These are phyloP conservation scores for Pleomassaria siparia DNA, from an alignment of 2,329 filamentous ascomycete species.

Conservation along the genomic window DNA sequence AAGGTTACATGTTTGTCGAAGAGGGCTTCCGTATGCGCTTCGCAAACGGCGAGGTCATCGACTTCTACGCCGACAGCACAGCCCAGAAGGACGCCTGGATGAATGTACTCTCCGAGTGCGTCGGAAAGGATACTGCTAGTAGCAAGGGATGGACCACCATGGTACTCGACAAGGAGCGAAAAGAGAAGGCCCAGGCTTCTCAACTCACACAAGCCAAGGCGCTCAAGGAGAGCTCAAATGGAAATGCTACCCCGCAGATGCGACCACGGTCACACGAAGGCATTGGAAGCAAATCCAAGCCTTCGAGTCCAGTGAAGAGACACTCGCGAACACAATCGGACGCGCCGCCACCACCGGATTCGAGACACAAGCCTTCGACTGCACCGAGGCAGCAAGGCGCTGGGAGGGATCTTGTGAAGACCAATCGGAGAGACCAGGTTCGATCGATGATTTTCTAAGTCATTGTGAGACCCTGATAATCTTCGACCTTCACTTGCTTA, in stretches of 20 bases:
- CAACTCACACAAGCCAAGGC: slow-evolving; percentile 25
- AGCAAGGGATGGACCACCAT: slow-evolving; percentile 64
- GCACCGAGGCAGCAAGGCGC: slow-evolving; percentile 15
- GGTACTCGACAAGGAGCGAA: slow-evolving; percentile 53
- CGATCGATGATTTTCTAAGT: slow-evolving; percentile 46
- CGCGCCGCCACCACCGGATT: slow-evolving; percentile 29
- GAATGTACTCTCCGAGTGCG: slow-evolving; percentile 74
- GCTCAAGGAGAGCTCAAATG: slow-evolving; percentile 20
- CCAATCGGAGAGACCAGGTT: slow-evolving; percentile 41
- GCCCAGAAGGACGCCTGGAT: slow-evolving; percentile 94
- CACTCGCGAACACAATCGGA: slow-evolving; percentile 38
- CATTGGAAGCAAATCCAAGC: slow-evolving; percentile 23
- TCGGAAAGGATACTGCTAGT: slow-evolving; percentile 57
- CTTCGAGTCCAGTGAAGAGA: slow-evolving; percentile 33
- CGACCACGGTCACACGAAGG: slow-evolving; percentile 37
- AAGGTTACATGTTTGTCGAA: slow-evolving; percentile 99
- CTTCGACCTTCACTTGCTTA: slow-evolving; percentile 17
- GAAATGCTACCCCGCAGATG: slow-evolving; percentile 18
- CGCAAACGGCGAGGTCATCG: slow-evolving; percentile 96
- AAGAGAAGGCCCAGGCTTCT: slow-evolving; percentile 32
- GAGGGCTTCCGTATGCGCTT: slow-evolving; percentile 99
- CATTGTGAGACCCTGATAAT: slow-evolving; percentile 2
- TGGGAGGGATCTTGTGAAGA: slow-evolving; percentile 10
- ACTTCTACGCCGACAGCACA: slow-evolving; percentile 92
- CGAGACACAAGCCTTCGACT: slow-evolving; percentile 16